These are phyloP conservation scores for Auxenochlorella pyrenoidosa DNA, from an alignment of 139 green algal genomes.

Conservation along the genomic window DNA sequence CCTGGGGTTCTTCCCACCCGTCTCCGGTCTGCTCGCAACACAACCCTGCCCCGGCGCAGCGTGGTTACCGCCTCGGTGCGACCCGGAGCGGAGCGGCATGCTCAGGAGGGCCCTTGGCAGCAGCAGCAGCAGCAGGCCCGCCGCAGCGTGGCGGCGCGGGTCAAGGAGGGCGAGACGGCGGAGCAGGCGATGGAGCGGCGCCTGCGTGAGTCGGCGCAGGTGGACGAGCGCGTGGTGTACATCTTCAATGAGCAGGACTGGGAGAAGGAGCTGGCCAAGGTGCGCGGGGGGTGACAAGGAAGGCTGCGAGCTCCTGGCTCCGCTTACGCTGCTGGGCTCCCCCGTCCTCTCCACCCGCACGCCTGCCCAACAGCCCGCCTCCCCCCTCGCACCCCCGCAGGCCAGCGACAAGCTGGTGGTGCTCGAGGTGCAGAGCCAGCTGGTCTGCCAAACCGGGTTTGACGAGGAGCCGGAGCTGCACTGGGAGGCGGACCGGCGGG, in stretches of 20 bases:
- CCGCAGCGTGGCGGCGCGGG: neutral
- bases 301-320: neutral
- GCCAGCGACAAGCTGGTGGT: constrained; percentile 78
- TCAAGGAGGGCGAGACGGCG: constrained; percentile 58
- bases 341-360: neutral
- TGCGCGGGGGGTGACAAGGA: neutral
- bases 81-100: too few relatives aligned
- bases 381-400: constrained; percentile 3
- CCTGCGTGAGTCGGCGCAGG: constrained; percentile 63
- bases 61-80: too few relatives aligned
- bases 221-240: constrained; percentile 72
- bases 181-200: constrained; percentile 70
- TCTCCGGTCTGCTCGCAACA: too few relatives aligned
- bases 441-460: constrained; percentile 77
- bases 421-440: constrained; percentile 75
- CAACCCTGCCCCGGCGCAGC: too few relatives aligned
- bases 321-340: neutral
- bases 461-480: constrained; percentile 84
- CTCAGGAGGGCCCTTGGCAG: neutral
- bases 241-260: constrained; percentile 61
- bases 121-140: neutral
- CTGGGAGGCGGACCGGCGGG: constrained; percentile 77
- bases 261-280: constrained; percentile 49
- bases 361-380: neutral
- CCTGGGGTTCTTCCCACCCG: too few relatives aligned